Evolutionary conservation across 2,329 filamentous ascomycete genomes (phyloP).

Genomic region (Rugonectria rugulosa): DNA sequence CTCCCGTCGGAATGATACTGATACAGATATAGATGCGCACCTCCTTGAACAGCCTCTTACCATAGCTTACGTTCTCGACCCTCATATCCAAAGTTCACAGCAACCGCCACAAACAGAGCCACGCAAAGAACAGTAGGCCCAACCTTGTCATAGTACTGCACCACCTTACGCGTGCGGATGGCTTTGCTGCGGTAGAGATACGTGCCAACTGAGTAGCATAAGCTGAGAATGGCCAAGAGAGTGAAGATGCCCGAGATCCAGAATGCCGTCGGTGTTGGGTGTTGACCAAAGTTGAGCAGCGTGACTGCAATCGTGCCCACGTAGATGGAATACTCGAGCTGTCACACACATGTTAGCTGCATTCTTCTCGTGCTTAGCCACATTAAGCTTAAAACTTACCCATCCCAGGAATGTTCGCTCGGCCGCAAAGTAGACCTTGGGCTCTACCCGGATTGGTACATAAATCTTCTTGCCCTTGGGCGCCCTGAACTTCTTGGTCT

Average conservation of each 20-base stretch:
- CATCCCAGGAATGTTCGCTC: slow-evolving; percentile 96
- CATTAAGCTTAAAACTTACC: slow-evolving; percentile 61
- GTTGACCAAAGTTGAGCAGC: slow-evolving; percentile 79
- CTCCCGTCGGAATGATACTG: slow-evolving; percentile 13
- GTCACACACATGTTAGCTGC: slow-evolving; percentile 10
- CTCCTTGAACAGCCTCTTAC: slow-evolving; percentile 44
- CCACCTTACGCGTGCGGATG: slow-evolving; percentile 83
- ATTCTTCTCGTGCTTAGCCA: not conserved
- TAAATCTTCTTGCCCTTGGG: slow-evolving; percentile 91
- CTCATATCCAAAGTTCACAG: slow-evolving; percentile 81
- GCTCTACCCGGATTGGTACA: slow-evolving; percentile 93
- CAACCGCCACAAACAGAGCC: slow-evolving; percentile 76
- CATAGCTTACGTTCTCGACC: slow-evolving; percentile 67
- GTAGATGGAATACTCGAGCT: slow-evolving; percentile 96
- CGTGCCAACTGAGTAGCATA: slow-evolving; percentile 84
- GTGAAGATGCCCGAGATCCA: slow-evolving; percentile 81
- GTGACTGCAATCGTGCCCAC: slow-evolving; percentile 87
- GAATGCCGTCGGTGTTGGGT: slow-evolving; percentile 66
- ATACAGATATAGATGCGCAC: slow-evolving; percentile 6
- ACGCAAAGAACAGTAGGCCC: slow-evolving; percentile 81
- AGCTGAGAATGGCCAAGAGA: slow-evolving; percentile 75
- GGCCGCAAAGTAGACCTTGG: slow-evolving; percentile 96
- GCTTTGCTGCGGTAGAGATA: slow-evolving; percentile 89
- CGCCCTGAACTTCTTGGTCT: slow-evolving; percentile 70
- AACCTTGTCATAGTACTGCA: slow-evolving; percentile 89